Evolutionary conservation across 306 rosid species (phyloP).

Genomic region (Arachis stenosperma): DNA sequence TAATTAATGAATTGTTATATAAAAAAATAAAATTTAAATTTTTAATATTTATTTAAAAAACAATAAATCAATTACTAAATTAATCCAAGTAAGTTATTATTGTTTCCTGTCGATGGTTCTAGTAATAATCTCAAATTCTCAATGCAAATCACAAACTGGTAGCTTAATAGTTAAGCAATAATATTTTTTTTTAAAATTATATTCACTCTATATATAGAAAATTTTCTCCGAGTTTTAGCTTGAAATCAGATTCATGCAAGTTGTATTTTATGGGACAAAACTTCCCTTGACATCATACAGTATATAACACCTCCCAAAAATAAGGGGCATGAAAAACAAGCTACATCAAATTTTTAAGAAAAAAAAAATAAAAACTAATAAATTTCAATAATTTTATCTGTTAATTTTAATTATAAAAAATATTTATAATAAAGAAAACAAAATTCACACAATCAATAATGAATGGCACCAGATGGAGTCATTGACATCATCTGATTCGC

Average conservation of each 20-base stretch:
- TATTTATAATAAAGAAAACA: neutral
- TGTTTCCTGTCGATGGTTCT: no score
- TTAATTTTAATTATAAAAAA: no score
- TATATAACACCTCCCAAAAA: neutral
- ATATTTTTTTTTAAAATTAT: no score
- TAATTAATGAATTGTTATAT: no score
- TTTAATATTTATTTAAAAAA: no score
- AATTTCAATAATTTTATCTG: neutral
- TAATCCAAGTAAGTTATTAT: no score
- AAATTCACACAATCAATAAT: constrained; percentile 6
- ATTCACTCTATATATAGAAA: no score
- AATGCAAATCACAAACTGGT: no score
- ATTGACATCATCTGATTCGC: constrained; percentile 6
- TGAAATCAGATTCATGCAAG: neutral
- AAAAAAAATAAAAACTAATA: neutral
- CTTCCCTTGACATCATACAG: neutral
- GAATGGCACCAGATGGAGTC: constrained; percentile 13
- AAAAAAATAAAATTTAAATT: no score
- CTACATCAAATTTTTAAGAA: neutral
- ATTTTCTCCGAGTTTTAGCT: neutral
- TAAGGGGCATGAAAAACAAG: neutral
- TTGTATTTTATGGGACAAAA: neutral
- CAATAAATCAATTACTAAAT: no score
- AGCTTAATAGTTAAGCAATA: no score
- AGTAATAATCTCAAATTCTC: no score